A percentile compares a stretch with the other conserved stretches of the same genome.
Conservation (phyloP, 768 basidiomycete genomes). For the Suillus sp. region DNA sequence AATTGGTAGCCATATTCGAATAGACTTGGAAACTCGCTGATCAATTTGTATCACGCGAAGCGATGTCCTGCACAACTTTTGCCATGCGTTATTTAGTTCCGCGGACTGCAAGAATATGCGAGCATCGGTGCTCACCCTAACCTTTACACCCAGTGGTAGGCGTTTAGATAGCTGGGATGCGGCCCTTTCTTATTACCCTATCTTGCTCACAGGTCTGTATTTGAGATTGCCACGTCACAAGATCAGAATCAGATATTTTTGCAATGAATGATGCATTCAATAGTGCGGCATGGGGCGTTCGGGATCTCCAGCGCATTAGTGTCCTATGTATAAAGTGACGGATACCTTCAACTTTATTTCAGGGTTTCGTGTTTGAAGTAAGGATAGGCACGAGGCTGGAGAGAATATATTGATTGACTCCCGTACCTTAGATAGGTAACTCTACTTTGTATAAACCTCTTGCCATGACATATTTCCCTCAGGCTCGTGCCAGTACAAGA, state of each 20-base stretch:
- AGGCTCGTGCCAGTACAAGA: not conserved
- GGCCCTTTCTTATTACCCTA: constrained; percentile 1
- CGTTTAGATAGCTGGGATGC: not conserved
- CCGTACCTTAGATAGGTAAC: not conserved
- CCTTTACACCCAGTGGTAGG: not conserved
- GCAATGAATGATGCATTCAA: not conserved
- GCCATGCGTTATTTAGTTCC: not conserved
- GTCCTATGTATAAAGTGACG: not conserved
- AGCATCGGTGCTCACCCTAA: not conserved
- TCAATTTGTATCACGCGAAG: not conserved
- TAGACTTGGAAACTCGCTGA: not conserved
- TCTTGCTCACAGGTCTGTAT: not conserved
- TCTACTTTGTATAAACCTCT: not conserved
- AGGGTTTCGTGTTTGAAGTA: not conserved
- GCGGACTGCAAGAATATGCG: not conserved
- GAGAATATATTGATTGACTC: too few species aligned
- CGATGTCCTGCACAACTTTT: not conserved
- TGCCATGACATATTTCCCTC: not conserved
- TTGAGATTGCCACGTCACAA: not conserved
- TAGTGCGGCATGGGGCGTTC: not conserved
- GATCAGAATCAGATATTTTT: not conserved
- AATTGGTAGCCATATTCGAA: not conserved
- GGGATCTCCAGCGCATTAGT: not conserved
- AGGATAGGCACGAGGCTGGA: not conserved
- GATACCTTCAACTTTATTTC: not conserved